Base-by-base conservation (phyloP, 2,329 filamentous ascomycete genomes). In the Aspergillus nomiae region DNA sequence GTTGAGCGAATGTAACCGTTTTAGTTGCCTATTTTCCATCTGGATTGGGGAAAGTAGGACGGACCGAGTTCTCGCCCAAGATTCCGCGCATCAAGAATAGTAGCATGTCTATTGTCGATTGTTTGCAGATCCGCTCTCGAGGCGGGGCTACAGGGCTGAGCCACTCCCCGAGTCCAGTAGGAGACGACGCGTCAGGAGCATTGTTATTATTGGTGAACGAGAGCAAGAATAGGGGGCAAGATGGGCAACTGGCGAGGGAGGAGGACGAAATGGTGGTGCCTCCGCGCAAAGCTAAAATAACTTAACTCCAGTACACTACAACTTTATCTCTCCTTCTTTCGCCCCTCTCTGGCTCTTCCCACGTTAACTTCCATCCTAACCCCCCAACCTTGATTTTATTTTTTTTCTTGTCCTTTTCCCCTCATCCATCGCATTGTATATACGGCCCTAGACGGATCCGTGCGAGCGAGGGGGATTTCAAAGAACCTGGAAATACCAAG, bases 91-190 rank as follows among this genome's bases (percentile, higher is more conserved):
- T 36, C 24, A 50, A 30, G 46, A 50, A 50, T 50, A 50, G 46
- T 28, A 50, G 36, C 36, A 41, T 41, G 38, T 41, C 32, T 2
- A 46, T 46, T 46, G 21, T 24, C 24, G 21, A 50, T 50, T 28
- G 24, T 50, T 46, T 46, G 43, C 43, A 46, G 43, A 46, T 46
- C 43, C 46, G 26, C 30, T 36, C 21, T 28, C 32, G 46, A 36
- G 59, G 54, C 54, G 63, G 63, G 63, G 61, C 63, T 41, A 60
- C 63, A 65, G 63, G 63, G 63, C 63, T 65, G 63, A 65, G 60
- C 57, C 53, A 55, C 36, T 36, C 26, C 26, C 26, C 26, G 26
- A 28, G 26, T 28, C 45, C 26, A 48, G 24, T 30, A 30, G 21
- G 21, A 24, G 46, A 50, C 26, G 60, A 62, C 60, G 60, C 60